These are phyloP conservation scores for Allium fistulosum DNA, from an alignment of 106 monocot genomes.

Conservation along the genomic window DNA sequence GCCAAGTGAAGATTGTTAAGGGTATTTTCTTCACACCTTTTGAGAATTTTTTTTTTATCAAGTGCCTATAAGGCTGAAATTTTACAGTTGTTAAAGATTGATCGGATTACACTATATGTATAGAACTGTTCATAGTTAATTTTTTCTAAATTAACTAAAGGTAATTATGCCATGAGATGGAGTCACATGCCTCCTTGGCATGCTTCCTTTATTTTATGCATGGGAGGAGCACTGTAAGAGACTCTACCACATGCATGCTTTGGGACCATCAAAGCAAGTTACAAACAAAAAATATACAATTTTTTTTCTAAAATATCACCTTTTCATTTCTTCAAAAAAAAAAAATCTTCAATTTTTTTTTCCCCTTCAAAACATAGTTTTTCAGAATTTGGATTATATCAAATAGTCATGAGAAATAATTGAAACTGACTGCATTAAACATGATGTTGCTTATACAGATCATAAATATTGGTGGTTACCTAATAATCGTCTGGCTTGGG, in stretches of 20 bases:
- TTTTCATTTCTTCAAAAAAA: no score
- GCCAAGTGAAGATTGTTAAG: background rate
- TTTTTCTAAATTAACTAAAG: constrained; percentile 9
- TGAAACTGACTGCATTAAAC: no score
- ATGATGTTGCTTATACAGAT: no score
- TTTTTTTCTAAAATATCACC: no score
- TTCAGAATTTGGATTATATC: no score
- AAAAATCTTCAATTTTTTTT: no score
- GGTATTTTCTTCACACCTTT: constrained; percentile 7
- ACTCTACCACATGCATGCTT: constrained; percentile 7
- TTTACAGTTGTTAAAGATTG: constrained; percentile 1
- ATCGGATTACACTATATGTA: background rate
- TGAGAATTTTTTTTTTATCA: constrained; percentile 4
- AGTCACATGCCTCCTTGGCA: constrained; percentile 14
- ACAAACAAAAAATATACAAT: background rate
- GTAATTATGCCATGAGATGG: constrained; percentile 14
- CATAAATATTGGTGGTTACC: no score
- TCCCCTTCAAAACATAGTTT: no score
- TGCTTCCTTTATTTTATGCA: constrained; percentile 13
- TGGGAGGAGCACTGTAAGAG: background rate
- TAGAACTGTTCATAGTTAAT: background rate
- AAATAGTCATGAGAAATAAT: no score
- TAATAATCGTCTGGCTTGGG: no score
- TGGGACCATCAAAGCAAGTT: constrained; percentile 4
- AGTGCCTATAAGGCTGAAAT: constrained; percentile 1